Conservation (phyloP, 1,284 basidiomycete species). For the Porodaedalea pini region DNA sequence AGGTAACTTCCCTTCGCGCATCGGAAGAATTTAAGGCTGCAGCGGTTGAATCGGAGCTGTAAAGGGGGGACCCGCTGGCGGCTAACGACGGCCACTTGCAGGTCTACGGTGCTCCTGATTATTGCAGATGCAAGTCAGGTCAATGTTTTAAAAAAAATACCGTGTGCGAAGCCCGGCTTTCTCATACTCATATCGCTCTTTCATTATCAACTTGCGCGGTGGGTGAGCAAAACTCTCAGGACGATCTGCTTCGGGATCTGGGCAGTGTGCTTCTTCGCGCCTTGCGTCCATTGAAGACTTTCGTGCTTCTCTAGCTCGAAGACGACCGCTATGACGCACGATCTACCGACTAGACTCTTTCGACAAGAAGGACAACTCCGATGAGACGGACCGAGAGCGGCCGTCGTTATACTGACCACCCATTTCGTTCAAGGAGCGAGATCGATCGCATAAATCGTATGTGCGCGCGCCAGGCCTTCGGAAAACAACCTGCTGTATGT, state of each 20-base stretch:
- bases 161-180: not conserved
- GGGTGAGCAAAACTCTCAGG: not conserved
- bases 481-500: too few relatives aligned
- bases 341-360: not conserved
- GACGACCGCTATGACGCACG: conserved; percentile 1
- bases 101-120: not conserved
- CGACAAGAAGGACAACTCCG: not conserved
- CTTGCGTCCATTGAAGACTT: too few relatives aligned
- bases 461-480: too few relatives aligned
- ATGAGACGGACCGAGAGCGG: not conserved
- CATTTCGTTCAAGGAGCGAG: too few relatives aligned
- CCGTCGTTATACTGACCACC: too few relatives aligned
- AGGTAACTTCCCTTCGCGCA: too few relatives aligned
- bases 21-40: too few relatives aligned
- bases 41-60: not conserved
- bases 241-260: not conserved
- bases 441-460: too few relatives aligned
- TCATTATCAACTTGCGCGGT: not conserved
- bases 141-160: not conserved
- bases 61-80: not conserved
- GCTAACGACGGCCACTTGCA: not conserved
- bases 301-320: not conserved
- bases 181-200: not conserved
- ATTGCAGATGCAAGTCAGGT: not conserved
- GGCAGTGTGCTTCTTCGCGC: not conserved